Percentiles rank a stretch among this genome's conserved stretches.
These are phyloP conservation scores for Colletotrichum tamarilloi DNA, from an alignment of 2,329 filamentous ascomycete species.

Conservation along the genomic window DNA sequence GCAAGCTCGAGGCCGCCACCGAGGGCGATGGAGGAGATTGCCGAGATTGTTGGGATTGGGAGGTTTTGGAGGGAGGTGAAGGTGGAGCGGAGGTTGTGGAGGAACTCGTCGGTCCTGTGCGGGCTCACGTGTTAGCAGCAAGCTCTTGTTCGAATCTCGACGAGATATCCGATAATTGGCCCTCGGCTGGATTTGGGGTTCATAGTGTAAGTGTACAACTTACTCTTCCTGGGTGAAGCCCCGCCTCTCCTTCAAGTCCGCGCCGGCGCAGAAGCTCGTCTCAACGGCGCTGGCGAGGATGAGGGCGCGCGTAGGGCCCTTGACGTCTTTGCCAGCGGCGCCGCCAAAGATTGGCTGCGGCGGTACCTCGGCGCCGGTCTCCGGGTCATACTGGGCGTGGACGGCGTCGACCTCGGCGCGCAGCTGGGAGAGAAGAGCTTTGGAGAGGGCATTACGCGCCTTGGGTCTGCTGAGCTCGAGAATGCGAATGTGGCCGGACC, in stretches of 20 bases:
- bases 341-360: slow-evolving; percentile 55
- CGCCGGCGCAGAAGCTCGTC: slow-evolving; percentile 90
- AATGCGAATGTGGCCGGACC: slow-evolving; percentile 86
- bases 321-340: slow-evolving; percentile 54
- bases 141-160: neutral
- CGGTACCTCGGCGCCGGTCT: slow-evolving; percentile 63
- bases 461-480: slow-evolving; percentile 87
- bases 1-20: slow-evolving; percentile 95
- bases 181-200: neutral
- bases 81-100: slow-evolving; percentile 79
- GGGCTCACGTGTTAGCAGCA: slow-evolving; percentile 7
- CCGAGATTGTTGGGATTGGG: slow-evolving; percentile 89
- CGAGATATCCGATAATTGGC: neutral
- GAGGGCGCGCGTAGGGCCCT: slow-evolving; percentile 78
- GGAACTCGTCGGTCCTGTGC: slow-evolving; percentile 80
- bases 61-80: slow-evolving; percentile 79
- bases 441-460: slow-evolving; percentile 92
- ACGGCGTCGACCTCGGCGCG: slow-evolving; percentile 79
- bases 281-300: slow-evolving; percentile 89
- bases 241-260: slow-evolving; percentile 89
- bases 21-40: slow-evolving; percentile 86
- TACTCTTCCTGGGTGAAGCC: slow-evolving; percentile 84
- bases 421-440: slow-evolving; percentile 78
- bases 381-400: slow-evolving; percentile 67
- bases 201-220: slow-evolving; percentile 41